Percentiles rank a stretch among this genome's conserved stretches.
Evolutionary conservation across 306 rosid genomes (phyloP).

Genomic region (Comarum palustre): DNA sequence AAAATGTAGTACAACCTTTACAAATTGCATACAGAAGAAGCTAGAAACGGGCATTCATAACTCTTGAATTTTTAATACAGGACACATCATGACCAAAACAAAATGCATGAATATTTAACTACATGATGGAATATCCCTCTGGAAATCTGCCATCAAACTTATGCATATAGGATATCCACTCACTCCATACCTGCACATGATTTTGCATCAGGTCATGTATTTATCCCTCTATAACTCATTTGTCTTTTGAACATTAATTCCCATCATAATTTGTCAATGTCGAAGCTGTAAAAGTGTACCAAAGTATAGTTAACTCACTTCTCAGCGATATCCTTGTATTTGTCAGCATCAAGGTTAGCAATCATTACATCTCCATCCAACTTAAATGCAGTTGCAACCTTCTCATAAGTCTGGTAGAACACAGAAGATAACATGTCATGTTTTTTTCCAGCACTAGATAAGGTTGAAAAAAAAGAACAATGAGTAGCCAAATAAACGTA

Average conservation of each 20-base stretch:
- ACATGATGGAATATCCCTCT: too few relatives aligned
- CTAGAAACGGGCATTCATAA: too few relatives aligned
- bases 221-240: background rate
- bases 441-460: conserved; percentile 3
- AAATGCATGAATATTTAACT: too few relatives aligned
- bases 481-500: conserved; percentile 39
- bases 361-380: conserved; percentile 64
- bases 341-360: conserved; percentile 76
- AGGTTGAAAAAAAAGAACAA: conserved; percentile 13
- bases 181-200: conserved; percentile 63
- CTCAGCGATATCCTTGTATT: conserved; percentile 64
- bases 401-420: conserved; percentile 62
- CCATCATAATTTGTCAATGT: background rate
- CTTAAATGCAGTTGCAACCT: conserved; percentile 77
- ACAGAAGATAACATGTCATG: conserved; percentile 24
- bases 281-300: background rate
- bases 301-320: conserved; percentile 49
- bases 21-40: too few relatives aligned
- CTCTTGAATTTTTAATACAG: too few relatives aligned
- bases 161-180: conserved; percentile 68
- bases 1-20: too few relatives aligned
- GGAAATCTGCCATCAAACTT: too few relatives aligned
- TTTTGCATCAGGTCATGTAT: conserved; percentile 20
- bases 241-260: background rate
- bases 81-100: too few relatives aligned